A percentile compares a stretch with the other conserved stretches of the same genome.
Conservation (phyloP, 768 basidiomycete species). For the Russula brevipes region DNA sequence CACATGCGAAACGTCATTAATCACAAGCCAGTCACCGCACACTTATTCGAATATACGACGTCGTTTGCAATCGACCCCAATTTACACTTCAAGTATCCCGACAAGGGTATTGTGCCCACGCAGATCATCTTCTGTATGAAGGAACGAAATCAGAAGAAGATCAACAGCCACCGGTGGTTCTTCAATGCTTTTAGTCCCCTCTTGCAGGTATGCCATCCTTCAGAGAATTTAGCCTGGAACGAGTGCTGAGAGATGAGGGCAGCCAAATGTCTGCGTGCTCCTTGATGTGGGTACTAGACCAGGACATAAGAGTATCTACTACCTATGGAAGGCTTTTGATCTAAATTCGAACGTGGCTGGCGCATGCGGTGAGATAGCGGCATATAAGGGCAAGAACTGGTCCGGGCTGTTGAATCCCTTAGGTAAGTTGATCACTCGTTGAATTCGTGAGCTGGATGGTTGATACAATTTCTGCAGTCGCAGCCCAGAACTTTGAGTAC, state of each 20-base stretch:
- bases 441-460: neutral
- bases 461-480: constrained; percentile 45
- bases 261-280: constrained; percentile 90
- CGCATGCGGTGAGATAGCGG: constrained; percentile 95
- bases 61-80: constrained; percentile 75
- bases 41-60: constrained; percentile 83
- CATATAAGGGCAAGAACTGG: constrained; percentile 89
- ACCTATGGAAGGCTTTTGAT: constrained; percentile 94
- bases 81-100: constrained; percentile 80
- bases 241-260: constrained; percentile 2
- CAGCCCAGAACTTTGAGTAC: constrained; percentile 95
- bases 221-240: neutral
- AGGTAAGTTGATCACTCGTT: constrained; percentile 38
- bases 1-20: constrained; percentile 63
- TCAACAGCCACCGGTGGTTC: constrained; percentile 96
- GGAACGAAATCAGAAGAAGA: constrained; percentile 95
- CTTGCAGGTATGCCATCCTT: constrained; percentile 53
- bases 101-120: constrained; percentile 91
- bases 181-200: constrained; percentile 89
- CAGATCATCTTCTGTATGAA: constrained; percentile 90
- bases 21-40: constrained; percentile 64
- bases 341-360: constrained; percentile 89
- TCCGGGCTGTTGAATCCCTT: constrained; percentile 75
- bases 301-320: constrained; percentile 81
- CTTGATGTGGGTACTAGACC: constrained; percentile 94